Evolutionary conservation across 352 stramenopile species (phyloP), one percentile per base, ranked within the genome.

Genomic region (Phytophthora sp.): DNA sequence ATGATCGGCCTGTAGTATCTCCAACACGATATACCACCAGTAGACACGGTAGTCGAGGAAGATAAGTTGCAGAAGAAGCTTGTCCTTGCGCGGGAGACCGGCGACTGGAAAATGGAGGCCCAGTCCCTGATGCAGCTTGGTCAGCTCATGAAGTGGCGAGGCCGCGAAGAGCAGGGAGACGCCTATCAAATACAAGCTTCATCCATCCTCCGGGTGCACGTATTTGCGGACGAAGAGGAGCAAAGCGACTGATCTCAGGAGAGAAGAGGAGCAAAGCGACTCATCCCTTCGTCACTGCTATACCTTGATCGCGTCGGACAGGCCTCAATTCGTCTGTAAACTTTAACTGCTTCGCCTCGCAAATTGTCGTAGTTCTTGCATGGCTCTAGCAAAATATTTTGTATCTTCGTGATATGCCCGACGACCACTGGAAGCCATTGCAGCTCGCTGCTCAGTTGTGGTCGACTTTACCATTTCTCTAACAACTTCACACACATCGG

Each of bases 61-160:
- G 81, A 88, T 46, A 94, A 89, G 42, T 41, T 94, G 20, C 50
- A 66, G 5, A 89, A 86, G 48, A 84, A 79, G 26, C 71, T 94
- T 18, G 31, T 52, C 4, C 28, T 71, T 20, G 84, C 84, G 2
- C 71, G 66, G 9, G 54, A 79, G 27, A 56, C 49, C n/a, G 38
- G 54, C 0, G 62, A 90, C 46, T 91, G 82, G 84, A 91, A 92
- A 48, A 42, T 70, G 11, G 80, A 94, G 46, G 79, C 84, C 13
- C 71, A 90, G 27, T 49, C 69, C 4, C 61, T 94, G 10, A 69
- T 90, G 68, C 76, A 89, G 41, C 69, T 94, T 1, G 84, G 84
- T 2, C 82, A 94, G 51, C 51, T 93, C 15, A 88, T 90, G 72
- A 91, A 91, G 37, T 93, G 84, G 84, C 77, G 85, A 45, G 79